Evolutionary conservation across 495 filamentous ascomycete genomes (phyloP).

Genomic region (Astrocystis sublimbata): DNA sequence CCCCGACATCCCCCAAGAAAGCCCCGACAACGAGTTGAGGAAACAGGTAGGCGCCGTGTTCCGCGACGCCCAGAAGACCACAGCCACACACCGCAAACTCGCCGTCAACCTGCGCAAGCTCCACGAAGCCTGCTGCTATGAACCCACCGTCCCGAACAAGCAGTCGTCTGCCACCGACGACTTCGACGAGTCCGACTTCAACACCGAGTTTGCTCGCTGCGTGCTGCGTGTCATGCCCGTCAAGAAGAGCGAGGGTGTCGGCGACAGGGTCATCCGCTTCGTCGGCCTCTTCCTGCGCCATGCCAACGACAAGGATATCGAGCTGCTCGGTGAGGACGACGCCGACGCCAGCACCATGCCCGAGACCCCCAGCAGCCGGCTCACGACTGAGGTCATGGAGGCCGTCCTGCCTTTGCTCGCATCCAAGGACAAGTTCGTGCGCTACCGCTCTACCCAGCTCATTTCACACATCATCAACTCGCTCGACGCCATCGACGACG

Average conservation of each 20-base stretch:
- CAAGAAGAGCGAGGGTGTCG: slow-evolving; percentile 89
- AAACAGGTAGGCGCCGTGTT: slow-evolving; percentile 78
- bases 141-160: slow-evolving; percentile 58
- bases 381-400: slow-evolving; percentile 69
- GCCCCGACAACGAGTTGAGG: slow-evolving; percentile 68
- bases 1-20: slow-evolving; percentile 70
- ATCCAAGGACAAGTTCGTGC: slow-evolving; percentile 87
- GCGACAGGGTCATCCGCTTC: slow-evolving; percentile 83
- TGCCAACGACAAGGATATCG: slow-evolving; percentile 78
- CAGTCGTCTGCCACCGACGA: slow-evolving; percentile 43
- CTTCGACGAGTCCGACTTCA: slow-evolving; percentile 83
- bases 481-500: slow-evolving; percentile 85
- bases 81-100: slow-evolving; percentile 85
- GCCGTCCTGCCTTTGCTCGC: slow-evolving; percentile 67
- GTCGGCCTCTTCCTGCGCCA: slow-evolving; percentile 80
- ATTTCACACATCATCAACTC: slow-evolving; percentile 86
- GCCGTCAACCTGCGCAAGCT: slow-evolving; percentile 81
- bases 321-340: slow-evolving; percentile 49
- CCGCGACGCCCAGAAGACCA: slow-evolving; percentile 81
- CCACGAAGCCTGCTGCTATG: slow-evolving; percentile 85
- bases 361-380: slow-evolving; percentile 78
- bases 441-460: slow-evolving; percentile 87
- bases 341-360: slow-evolving; percentile 62
- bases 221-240: slow-evolving; percentile 78
- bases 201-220: slow-evolving; percentile 78